Conservation (phyloP, 352 stramenopile genomes). For the Phytophthora macrochlamydospora region DNA sequence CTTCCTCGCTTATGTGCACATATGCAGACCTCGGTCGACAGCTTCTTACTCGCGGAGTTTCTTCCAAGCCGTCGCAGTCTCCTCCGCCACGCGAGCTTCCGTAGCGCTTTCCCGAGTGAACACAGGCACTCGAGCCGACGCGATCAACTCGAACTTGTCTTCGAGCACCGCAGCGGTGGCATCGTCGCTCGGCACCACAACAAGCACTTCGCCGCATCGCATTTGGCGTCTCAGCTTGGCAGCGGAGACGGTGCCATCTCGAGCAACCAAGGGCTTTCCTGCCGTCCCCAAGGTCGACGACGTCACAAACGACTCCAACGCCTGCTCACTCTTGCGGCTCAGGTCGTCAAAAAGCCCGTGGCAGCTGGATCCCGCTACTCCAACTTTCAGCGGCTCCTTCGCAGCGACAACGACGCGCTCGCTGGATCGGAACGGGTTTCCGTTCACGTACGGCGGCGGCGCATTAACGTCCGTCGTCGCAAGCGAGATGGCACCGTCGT, state of each 20-base stretch:
- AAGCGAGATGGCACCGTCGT: conserved; percentile 54
- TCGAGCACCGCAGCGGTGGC: conserved; percentile 35
- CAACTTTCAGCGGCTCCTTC: not conserved
- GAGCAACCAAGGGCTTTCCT: conserved; percentile 32
- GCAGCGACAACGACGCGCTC: conserved; percentile 42
- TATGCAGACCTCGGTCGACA: conserved; percentile 1
- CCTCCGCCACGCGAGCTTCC: conserved; percentile 53
- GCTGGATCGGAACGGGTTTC: conserved; percentile 65
- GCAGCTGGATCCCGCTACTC: conserved; percentile 20
- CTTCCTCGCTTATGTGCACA: no score
- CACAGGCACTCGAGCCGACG: conserved; percentile 51
- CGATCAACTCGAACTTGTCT: conserved; percentile 51
- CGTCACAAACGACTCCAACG: conserved; percentile 59
- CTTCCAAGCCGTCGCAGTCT: conserved; percentile 59
- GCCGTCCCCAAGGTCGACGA: conserved; percentile 33
- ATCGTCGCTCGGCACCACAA: conserved; percentile 53
- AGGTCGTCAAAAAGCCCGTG: conserved; percentile 61
- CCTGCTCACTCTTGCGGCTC: conserved; percentile 60
- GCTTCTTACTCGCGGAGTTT: conserved; percentile 32
- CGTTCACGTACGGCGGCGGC: conserved; percentile 63
- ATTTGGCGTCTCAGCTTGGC: conserved; percentile 60
- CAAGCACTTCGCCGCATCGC: conserved; percentile 53
- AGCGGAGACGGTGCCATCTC: conserved; percentile 48
- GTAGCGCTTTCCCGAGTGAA: conserved; percentile 54
- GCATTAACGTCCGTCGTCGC: conserved; percentile 77